Conservation (phyloP, 805 yeast genomes). For the Maudiozyma saulgeensis region DNA sequence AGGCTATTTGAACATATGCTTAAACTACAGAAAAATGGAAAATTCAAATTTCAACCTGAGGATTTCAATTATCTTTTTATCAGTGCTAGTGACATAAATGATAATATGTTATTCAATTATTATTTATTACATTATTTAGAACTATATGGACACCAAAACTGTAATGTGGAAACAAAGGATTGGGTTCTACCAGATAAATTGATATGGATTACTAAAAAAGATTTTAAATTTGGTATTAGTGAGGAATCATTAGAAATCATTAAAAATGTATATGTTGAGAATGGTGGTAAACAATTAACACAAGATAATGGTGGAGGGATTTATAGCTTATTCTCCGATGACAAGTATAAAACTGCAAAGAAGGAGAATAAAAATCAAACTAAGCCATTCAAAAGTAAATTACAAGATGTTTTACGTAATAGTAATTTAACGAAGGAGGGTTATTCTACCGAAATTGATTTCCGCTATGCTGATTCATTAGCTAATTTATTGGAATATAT, state of each 20-base stretch:
- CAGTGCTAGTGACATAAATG: neutral
- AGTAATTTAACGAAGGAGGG: neutral
- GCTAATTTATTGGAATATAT: no score
- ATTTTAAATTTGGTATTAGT: neutral
- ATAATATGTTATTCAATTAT: neutral
- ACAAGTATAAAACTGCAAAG: neutral
- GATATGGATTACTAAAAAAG: neutral
- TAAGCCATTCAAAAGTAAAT: neutral
- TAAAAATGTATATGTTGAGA: neutral
- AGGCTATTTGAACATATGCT: neutral
- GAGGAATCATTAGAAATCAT: neutral
- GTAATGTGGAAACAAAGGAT: neutral
- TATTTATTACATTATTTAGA: neutral
- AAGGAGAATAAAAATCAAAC: neutral
- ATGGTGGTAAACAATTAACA: neutral
- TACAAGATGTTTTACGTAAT: neutral
- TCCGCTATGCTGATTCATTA: neutral
- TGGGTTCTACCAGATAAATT: neutral
- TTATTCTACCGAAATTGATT: neutral
- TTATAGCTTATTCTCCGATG: neutral
- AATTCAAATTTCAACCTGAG: neutral
- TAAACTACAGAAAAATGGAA: neutral
- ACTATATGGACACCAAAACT: neutral
- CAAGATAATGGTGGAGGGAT: neutral
- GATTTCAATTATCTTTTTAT: conserved; percentile 1